Evolutionary conservation across 331 rosid genomes (phyloP).

Genomic region (Acacia pycnantha): DNA sequence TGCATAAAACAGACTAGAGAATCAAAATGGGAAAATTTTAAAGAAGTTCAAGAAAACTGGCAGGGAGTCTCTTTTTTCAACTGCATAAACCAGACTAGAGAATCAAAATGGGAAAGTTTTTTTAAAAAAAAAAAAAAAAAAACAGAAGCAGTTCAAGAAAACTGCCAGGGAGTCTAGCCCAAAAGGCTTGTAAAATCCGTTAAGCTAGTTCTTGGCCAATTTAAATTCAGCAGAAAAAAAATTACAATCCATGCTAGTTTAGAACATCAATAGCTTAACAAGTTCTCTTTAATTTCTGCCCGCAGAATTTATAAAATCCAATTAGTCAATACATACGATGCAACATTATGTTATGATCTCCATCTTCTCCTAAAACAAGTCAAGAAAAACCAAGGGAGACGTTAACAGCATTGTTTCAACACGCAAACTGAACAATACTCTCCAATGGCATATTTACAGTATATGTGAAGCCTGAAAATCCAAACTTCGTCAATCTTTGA

Average conservation of each 20-base stretch:
- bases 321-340: not conserved
- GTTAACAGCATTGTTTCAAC: not conserved
- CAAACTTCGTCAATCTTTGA: not conserved
- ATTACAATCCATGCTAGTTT: not conserved
- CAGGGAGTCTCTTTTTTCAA: too few relatives aligned
- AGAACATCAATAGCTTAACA: not conserved
- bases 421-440: not conserved
- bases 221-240: not conserved
- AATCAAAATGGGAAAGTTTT: too few relatives aligned
- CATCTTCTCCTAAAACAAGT: not conserved
- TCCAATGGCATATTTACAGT: not conserved
- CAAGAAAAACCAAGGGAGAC: not conserved
- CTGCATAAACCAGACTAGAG: too few relatives aligned
- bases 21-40: not conserved
- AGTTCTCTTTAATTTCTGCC: not conserved
- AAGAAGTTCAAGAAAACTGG: not conserved
- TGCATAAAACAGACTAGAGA: conserved; percentile 33
- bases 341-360: conserved; percentile 1
- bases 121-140: not conserved
- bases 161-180: not conserved
- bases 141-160: not conserved
- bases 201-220: not conserved
- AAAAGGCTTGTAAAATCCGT: not conserved
- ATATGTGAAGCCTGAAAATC: conserved; percentile 9
- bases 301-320: not conserved